A percentile compares a stretch with the other conserved stretches of the same genome.
Conservation (phyloP, 805 yeast genomes). For the Metschnikowia peoriensis region DNA sequence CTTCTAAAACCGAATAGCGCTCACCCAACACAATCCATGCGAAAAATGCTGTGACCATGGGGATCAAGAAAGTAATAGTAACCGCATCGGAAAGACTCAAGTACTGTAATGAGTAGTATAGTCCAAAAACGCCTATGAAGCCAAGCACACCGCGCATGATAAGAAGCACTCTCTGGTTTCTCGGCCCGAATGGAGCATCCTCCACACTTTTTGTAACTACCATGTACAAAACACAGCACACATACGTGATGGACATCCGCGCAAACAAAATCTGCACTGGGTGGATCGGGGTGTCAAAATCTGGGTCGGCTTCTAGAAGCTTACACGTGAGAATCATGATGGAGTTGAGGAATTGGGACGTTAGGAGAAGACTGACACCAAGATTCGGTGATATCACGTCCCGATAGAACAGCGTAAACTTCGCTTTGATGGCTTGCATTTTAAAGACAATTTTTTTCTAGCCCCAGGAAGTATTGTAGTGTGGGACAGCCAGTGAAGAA, state of each 20-base stretch:
- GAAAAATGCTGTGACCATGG: constrained; percentile 70
- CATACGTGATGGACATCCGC: constrained; percentile 72
- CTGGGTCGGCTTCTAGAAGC: constrained; percentile 64
- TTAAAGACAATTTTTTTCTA: neutral
- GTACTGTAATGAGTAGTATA: constrained; percentile 72
- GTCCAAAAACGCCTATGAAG: constrained; percentile 70
- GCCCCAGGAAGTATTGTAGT: neutral
- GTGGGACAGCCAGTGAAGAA: neutral
- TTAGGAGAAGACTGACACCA: constrained; percentile 58
- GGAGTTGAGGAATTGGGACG: constrained; percentile 73
- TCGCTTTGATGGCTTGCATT: constrained; percentile 2
- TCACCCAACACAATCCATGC: constrained; percentile 72
- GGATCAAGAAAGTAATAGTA: constrained; percentile 73
- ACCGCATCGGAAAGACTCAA: constrained; percentile 79
- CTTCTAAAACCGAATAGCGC: constrained; percentile 63
- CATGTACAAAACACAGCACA: constrained; percentile 59
- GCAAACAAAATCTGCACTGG: constrained; percentile 77
- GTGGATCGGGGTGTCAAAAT: constrained; percentile 58
- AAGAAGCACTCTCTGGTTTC: constrained; percentile 51
- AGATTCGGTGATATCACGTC: constrained; percentile 14
- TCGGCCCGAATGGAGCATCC: constrained; percentile 71
- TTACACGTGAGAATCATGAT: constrained; percentile 75
- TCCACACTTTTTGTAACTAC: constrained; percentile 45
- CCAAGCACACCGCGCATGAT: constrained; percentile 69
- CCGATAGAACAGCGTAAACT: constrained; percentile 2